Base-by-base conservation (phyloP, 495 filamentous ascomycete species). In the Friedmanniomyces simplex region DNA sequence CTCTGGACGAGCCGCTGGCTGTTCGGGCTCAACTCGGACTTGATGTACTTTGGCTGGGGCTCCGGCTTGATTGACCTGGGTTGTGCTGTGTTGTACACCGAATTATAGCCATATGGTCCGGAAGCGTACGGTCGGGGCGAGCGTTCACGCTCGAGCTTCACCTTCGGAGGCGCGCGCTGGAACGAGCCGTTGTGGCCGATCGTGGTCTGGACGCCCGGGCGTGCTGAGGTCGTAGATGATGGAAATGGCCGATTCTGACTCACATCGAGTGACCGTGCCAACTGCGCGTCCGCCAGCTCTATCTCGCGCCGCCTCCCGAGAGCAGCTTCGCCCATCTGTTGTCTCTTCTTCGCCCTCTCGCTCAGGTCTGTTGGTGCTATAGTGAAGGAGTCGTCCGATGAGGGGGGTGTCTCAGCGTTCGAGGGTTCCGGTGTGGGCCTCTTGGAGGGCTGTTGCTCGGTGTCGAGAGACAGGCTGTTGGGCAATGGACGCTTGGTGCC, bases 371-470 rank as follows among this genome's bases (percentile, higher is more conserved):
- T 48, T 2, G 21, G 14, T 20, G 43, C 41, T 10, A 45, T 24
- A 13, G 54, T 52, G 39, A 59, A 58, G 1, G 45, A 56, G 26
- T 55, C 50, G 1, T 30, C 20, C 11, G 61, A 26, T 2, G 55
- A 26, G 0, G 53, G 50, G 21, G 51, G 34, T 25, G 30, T 36
- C 49, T 24, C 45, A 16, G 50, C 52, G 34, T 34, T 57, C 3
- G 61, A 60, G 22, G 47, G 56, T 1, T 63, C 56, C 6, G 61
- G 61, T 24, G 61, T 63, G 16, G 28, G 32, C n/a, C 56, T 50
- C 52, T 63, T 63, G 7, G 51, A 59, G 18, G 25, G 56, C 28
- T 47, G 50, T 14, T 55, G 14, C 13, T 59, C 49, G 22, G 26
- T 36, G n/a, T 53, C 55, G 28, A 43, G 45, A 36, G 50, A 37